Evolutionary conservation across 106 monocot genomes (phyloP).

Genomic region (Dioscorea zingiberensis): DNA sequence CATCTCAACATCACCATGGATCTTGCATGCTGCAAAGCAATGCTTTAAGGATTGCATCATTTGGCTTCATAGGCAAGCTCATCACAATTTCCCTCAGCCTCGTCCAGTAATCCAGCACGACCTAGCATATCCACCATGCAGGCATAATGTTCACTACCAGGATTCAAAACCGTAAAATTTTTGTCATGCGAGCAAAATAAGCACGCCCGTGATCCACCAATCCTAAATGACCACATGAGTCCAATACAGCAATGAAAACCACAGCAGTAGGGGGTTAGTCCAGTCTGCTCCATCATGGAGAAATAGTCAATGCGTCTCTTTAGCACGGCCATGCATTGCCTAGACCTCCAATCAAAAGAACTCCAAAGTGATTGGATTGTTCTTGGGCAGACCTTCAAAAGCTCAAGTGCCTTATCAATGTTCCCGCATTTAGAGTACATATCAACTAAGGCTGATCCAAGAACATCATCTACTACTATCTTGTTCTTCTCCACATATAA

Average conservation of each 20-base stretch:
- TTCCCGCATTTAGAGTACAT: slow-evolving; percentile 76
- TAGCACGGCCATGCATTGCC: slow-evolving; percentile 53
- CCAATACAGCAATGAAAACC: slow-evolving; percentile 29
- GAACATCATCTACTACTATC: slow-evolving; percentile 37
- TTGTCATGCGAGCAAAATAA: slow-evolving; percentile 23
- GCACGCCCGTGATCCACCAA: slow-evolving; percentile 19
- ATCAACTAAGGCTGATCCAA: slow-evolving; percentile 58
- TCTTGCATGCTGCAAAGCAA: slow-evolving; percentile 19
- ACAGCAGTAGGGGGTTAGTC: slow-evolving; percentile 44
- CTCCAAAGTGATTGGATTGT: slow-evolving; percentile 49
- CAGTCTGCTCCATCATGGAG: slow-evolving; percentile 25
- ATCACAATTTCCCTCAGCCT: slow-evolving; percentile 26
- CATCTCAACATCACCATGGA: not conserved
- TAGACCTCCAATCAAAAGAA: slow-evolving; percentile 41
- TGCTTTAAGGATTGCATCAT: slow-evolving; percentile 22
- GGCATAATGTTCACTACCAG: slow-evolving; percentile 32
- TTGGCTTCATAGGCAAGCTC: slow-evolving; percentile 21
- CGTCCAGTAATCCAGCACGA: slow-evolving; percentile 26
- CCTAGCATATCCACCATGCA: slow-evolving; percentile 41
- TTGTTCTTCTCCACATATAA: slow-evolving; percentile 21
- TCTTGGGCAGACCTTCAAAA: slow-evolving; percentile 46
- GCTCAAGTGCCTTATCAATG: slow-evolving; percentile 34
- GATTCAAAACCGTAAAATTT: slow-evolving; percentile 12
- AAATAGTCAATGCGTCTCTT: slow-evolving; percentile 43
- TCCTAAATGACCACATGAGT: slow-evolving; percentile 31